Percentiles rank a stretch among this genome's conserved stretches.
phyloP scores from a whole-genome alignment of 1,284 basidiomycete species.

The Ustilago loliicola region DNA sequence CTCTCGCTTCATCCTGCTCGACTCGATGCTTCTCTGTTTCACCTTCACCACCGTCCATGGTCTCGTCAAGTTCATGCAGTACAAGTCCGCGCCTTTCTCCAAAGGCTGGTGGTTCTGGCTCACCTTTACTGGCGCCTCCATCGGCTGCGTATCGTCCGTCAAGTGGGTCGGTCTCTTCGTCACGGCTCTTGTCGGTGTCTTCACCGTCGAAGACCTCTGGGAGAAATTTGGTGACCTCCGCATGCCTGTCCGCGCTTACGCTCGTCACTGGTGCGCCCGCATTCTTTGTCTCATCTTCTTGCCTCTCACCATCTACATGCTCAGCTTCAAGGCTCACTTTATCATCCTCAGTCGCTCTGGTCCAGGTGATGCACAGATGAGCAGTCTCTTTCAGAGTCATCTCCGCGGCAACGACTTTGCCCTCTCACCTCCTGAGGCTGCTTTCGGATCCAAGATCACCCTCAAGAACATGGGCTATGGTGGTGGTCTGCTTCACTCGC shows the following conservation, averaged over 20 bases:
- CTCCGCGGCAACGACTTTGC: slow-evolving; percentile 93
- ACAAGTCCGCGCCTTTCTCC: slow-evolving; percentile 86
- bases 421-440: slow-evolving; percentile 77
- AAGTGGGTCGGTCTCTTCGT: slow-evolving; percentile 98
- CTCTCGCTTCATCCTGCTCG: slow-evolving; percentile 95
- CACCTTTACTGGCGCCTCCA: slow-evolving; percentile 87
- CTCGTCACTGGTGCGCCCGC: slow-evolving; percentile 90
- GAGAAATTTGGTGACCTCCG: slow-evolving; percentile 95
- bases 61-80: slow-evolving; percentile 94
- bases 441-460: slow-evolving; percentile 89
- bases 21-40: slow-evolving; percentile 98
- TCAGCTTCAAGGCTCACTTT: slow-evolving; percentile 96
- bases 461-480: slow-evolving; percentile 99
- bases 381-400: slow-evolving; percentile 97
- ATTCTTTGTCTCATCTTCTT: slow-evolving; percentile 87
- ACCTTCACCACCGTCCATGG: slow-evolving; percentile 96
- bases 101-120: slow-evolving; percentile 98
- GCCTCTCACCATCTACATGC: slow-evolving; percentile 91
- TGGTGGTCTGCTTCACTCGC: slow-evolving; percentile 94
- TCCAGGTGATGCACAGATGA: slow-evolving; percentile 98
- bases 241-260: slow-evolving; percentile 88
- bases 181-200: slow-evolving; percentile 91
- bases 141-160: slow-evolving; percentile 95
- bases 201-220: slow-evolving; percentile 98
- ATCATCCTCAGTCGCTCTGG: slow-evolving; percentile 92